Evolutionary conservation across 768 basidiomycete genomes (phyloP).

Genomic region (Lactarius akahatsu): DNA sequence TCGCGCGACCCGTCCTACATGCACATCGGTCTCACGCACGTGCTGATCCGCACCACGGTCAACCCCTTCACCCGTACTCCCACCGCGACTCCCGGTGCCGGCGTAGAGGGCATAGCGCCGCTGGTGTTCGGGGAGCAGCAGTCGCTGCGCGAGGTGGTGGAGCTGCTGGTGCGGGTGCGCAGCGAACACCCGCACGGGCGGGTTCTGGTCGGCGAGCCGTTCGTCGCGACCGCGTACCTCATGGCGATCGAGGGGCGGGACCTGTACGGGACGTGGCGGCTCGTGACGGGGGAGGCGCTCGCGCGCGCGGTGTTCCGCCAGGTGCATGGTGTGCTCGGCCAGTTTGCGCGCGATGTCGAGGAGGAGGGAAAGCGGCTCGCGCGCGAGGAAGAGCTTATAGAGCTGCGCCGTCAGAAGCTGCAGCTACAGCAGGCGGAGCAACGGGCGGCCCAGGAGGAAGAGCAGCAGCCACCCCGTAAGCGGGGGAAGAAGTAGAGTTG

Average conservation of each 20-base stretch:
- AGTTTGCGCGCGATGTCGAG: slow-evolving; percentile 15
- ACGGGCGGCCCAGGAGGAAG: neutral
- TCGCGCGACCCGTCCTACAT: slow-evolving; percentile 2
- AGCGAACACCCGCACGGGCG: neutral
- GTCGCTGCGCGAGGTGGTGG: slow-evolving; percentile 15
- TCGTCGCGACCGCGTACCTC: slow-evolving; percentile 15
- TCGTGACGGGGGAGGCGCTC: slow-evolving; percentile 15
- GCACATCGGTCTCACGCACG: slow-evolving; percentile 17
- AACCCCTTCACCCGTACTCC: neutral
- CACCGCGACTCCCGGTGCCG: neutral
- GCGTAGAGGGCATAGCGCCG: neutral
- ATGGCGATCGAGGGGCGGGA: slow-evolving; percentile 12
- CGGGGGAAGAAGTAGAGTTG: slow-evolving; percentile 1
- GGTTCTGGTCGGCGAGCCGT: slow-evolving; percentile 15
- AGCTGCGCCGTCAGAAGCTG: neutral
- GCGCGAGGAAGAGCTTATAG: neutral
- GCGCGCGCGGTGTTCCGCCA: neutral
- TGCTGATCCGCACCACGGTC: neutral
- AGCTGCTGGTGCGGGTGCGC: slow-evolving; percentile 11
- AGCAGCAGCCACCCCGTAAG: neutral
- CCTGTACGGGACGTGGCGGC: slow-evolving; percentile 6
- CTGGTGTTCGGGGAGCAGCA: slow-evolving; percentile 3
- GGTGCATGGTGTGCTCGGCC: slow-evolving; percentile 8
- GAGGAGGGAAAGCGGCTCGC: slow-evolving; percentile 12
- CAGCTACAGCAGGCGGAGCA: neutral